Conservation (phyloP, 805 yeast genomes). For the Spathaspora hagerdaliae region DNA sequence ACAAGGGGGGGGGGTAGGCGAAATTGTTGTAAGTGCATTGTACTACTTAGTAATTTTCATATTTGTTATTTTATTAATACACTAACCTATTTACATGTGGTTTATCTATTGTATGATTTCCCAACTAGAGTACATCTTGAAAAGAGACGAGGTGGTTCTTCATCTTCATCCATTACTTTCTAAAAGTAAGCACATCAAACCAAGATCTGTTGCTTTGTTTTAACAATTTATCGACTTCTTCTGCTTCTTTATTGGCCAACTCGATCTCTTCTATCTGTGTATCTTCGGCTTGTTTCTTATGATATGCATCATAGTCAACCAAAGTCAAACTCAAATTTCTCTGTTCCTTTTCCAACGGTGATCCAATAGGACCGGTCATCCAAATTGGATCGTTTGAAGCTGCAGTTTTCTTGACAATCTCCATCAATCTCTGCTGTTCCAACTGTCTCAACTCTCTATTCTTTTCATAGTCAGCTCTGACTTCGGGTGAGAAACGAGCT, state of each 20-base stretch:
- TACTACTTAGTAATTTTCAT: too few species aligned
- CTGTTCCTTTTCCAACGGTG: conserved; percentile 61
- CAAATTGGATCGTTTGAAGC: conserved; percentile 75
- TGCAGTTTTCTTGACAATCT: conserved; percentile 59
- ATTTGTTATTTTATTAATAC: too few species aligned
- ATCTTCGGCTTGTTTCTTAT: conserved; percentile 43
- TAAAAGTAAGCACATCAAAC: conserved; percentile 4
- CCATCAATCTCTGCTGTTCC: conserved; percentile 70
- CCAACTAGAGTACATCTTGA: too few species aligned
- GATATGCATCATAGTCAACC: conserved; percentile 44
- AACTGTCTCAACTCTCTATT: conserved; percentile 57
- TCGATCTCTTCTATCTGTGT: conserved; percentile 32
- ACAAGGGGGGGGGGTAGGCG: too few species aligned
- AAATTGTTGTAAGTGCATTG: too few species aligned
- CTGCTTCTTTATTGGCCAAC: conserved; percentile 25
- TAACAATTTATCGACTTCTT: conserved; percentile 22
- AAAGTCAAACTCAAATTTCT: conserved; percentile 30
- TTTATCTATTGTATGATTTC: too few species aligned
- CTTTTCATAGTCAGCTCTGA: conserved; percentile 68
- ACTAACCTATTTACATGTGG: neutral
- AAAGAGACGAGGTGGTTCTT: neutral
- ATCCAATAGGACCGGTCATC: conserved; percentile 67
- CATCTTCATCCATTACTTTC: neutral
- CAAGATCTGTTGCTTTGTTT: conserved; percentile 20
- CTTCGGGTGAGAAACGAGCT: conserved; percentile 74